Evolutionary conservation across 2,329 filamentous ascomycete genomes (phyloP), one percentile per base, ranked within the genome.

Genomic region (Metarhizium guizhouense): DNA sequence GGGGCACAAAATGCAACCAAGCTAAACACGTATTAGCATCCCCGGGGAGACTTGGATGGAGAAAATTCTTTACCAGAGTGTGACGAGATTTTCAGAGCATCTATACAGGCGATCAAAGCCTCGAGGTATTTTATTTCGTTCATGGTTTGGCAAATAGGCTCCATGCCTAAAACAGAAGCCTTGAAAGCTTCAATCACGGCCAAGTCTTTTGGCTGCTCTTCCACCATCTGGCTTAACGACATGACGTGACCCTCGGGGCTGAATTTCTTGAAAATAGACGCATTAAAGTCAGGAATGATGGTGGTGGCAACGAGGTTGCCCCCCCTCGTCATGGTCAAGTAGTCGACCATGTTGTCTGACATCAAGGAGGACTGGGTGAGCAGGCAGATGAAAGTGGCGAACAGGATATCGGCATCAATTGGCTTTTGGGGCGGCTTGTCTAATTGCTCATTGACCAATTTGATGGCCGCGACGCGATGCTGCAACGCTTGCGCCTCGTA

Each of bases 261-360:
- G 32, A 67, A 64, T 10, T 40, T 40, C 34, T 57, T 56, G 53
- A 66, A 68, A 16, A 63, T 56, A 1, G 65, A 68, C 18, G 51
- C 54, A 0, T 57, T 40, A 18, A 60, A 60, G 38, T 61, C 58
- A 11, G 62, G 55, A 30, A 67, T 60, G 25, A 67, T 59, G n/a
- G 57, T 54, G 1, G 59, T 58, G 4, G 60, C 58, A 14, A 69
- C 59, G 1, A 68, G 57, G 18, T 60, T 61, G 8, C 62, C 63
- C 3, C 70, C 70, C 30, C 70, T 63, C 7, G 66, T 62, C 63
- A 72, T 71, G 52, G 67, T 61, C 3, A 73, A 49, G 47, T 72
- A 74, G 53, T 74, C 71, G 25, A 58, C 61, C 68, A 74, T 72
- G 51, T 70, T 69, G 11, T 72, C 68, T 2, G 66, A 59, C 64